Conservation (phyloP, 140 eudicot genomes). For the Anethum foeniculum region DNA sequence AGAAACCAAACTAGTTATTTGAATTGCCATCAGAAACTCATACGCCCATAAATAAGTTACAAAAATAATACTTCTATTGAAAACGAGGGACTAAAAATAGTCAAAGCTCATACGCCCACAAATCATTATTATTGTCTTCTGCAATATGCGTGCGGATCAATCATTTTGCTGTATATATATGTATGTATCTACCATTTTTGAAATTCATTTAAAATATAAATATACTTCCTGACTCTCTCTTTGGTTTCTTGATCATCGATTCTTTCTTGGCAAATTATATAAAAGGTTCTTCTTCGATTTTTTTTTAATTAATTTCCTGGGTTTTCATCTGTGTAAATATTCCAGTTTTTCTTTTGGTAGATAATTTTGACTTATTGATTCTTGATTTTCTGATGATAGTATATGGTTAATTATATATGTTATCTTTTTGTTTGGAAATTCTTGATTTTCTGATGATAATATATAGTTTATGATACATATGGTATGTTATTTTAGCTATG, state of each 20-base stretch:
- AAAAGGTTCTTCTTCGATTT: not conserved
- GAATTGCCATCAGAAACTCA: too few relatives aligned
- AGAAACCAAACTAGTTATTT: too few relatives aligned
- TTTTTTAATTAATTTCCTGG: not conserved
- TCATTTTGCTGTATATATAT: not conserved
- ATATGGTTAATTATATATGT: not conserved
- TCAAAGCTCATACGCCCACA: not conserved
- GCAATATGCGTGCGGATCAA: not conserved
- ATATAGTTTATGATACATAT: too few relatives aligned
- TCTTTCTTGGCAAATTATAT: not conserved
- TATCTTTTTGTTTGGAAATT: too few relatives aligned
- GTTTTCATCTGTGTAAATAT: not conserved
- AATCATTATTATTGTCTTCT: not conserved
- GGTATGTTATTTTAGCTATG: too few relatives aligned
- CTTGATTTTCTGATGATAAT: too few relatives aligned
- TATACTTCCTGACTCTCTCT: not conserved
- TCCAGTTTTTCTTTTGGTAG: not conserved
- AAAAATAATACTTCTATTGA: too few relatives aligned
- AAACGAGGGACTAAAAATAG: not conserved
- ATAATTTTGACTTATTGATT: not conserved
- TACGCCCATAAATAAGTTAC: too few relatives aligned
- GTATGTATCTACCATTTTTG: too few relatives aligned
- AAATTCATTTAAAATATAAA: too few relatives aligned
- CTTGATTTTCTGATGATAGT: not conserved
- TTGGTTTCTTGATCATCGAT: not conserved